Evolutionary conservation across 495 filamentous ascomycete species (phyloP).

Genomic region (Pseudomonodictys pantanalensis): DNA sequence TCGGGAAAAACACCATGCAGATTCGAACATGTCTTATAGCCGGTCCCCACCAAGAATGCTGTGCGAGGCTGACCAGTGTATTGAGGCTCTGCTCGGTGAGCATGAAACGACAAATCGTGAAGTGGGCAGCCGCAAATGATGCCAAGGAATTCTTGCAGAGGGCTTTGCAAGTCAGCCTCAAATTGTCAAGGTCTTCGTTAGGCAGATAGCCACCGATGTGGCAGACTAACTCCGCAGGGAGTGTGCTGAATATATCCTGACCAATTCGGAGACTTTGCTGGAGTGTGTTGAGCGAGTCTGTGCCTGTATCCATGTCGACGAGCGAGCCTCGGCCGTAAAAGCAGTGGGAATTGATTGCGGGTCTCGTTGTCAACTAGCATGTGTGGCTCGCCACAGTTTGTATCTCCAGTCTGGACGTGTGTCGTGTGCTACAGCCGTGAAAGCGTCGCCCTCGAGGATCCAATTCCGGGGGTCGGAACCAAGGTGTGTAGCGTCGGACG

Average conservation of each 20-base stretch:
- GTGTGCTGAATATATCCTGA: neutral
- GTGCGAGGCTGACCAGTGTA: neutral
- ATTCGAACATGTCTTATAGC: constrained; percentile 2
- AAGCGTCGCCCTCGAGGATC: no score
- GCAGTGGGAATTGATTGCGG: no score
- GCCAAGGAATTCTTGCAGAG: neutral
- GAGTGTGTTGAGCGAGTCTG: no score
- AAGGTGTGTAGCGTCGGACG: no score
- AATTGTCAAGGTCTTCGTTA: neutral
- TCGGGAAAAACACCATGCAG: neutral
- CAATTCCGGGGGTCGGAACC: no score
- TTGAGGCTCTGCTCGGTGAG: constrained; percentile 6
- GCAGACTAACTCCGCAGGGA: constrained; percentile 4
- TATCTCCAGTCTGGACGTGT: no score
- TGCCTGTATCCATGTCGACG: no score
- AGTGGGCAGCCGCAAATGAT: neutral
- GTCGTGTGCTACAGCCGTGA: no score
- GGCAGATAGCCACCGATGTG: neutral
- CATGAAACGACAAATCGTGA: constrained; percentile 1
- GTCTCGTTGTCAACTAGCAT: no score
- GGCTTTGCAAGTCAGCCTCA: neutral
- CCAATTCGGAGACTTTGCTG: no score
- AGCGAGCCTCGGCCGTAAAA: no score
- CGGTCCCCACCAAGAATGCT: neutral
- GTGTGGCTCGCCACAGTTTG: no score